Conservation (phyloP, 805 yeast species). For the Brettanomyces nanus region DNA sequence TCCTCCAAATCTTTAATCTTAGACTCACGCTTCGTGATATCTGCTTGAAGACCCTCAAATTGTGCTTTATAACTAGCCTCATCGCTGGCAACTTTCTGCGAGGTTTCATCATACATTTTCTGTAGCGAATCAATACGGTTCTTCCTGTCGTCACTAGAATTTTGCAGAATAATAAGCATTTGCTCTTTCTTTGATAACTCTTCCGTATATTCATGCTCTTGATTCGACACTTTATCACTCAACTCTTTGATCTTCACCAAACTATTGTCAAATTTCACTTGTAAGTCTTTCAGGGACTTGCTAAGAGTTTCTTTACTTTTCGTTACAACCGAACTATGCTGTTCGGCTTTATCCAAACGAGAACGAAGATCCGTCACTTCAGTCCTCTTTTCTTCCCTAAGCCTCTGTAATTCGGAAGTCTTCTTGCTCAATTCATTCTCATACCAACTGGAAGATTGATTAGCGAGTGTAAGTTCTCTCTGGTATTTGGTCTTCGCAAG, state of each 20-base stretch:
- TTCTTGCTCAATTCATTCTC: conserved; percentile 26
- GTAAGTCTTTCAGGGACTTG: conserved; percentile 28
- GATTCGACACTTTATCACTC: conserved; percentile 32
- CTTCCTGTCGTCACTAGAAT: conserved; percentile 41
- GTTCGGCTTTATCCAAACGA: conserved; percentile 28
- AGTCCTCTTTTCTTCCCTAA: conserved; percentile 22
- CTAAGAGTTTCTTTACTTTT: conserved; percentile 25
- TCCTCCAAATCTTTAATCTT: conserved; percentile 36
- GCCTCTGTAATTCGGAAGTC: conserved; percentile 19
- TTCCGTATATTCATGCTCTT: conserved; percentile 42
- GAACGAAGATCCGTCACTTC: conserved; percentile 25
- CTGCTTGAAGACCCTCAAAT: conserved; percentile 28
- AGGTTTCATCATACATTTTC: conserved; percentile 32
- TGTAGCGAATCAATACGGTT: conserved; percentile 49
- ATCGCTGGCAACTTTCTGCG: conserved; percentile 30
- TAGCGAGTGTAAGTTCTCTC: conserved; percentile 24
- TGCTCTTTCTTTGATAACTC: conserved; percentile 60
- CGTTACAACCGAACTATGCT: conserved; percentile 22
- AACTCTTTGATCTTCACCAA: conserved; percentile 38
- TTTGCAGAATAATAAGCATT: conserved; percentile 47
- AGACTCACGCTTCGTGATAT: conserved; percentile 28
- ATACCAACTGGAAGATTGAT: conserved; percentile 27
- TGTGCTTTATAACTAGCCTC: conserved; percentile 28
- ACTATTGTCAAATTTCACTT: conserved; percentile 33
- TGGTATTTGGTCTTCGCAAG: conserved; percentile 20